Conservation (phyloP, 164 flowering plant genomes). For the Stephania yunnanensis region DNA sequence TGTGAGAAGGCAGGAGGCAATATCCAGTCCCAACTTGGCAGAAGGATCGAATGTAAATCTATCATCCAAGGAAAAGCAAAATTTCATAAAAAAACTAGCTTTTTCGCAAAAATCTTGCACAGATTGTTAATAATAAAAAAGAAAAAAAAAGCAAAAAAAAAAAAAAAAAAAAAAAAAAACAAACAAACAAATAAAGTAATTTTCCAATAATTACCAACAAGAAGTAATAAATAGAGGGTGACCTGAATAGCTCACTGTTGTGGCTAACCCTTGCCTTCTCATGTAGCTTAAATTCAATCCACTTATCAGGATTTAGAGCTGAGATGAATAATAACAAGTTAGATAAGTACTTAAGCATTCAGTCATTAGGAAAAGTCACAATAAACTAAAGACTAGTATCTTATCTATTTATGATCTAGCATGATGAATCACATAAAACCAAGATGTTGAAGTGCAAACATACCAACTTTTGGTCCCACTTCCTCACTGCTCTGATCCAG, state of each 20-base stretch:
- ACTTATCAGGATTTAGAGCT: slow-evolving; percentile 87
- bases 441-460: slow-evolving; percentile 17
- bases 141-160: too few relatives aligned
- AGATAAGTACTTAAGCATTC: neutral
- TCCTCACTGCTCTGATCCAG: slow-evolving; percentile 54
- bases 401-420: neutral
- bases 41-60: slow-evolving; percentile 97
- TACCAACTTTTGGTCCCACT: slow-evolving; percentile 53
- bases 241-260: slow-evolving; percentile 88
- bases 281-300: slow-evolving; percentile 82
- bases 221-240: neutral
- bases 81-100: neutral
- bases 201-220: neutral
- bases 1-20: slow-evolving; percentile 89
- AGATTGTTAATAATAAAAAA: too few relatives aligned
- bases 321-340: slow-evolving; percentile 19
- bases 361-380: neutral
- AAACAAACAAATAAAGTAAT: too few relatives aligned
- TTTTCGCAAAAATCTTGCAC: neutral
- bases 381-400: neutral
- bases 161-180: too few relatives aligned
- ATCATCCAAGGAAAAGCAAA: slow-evolving; percentile 16
- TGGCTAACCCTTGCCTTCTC: slow-evolving; percentile 87
- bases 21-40: slow-evolving; percentile 72
- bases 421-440: neutral